Conservation (phyloP, 2,329 filamentous ascomycete species). For the Daldinia sp. region DNA sequence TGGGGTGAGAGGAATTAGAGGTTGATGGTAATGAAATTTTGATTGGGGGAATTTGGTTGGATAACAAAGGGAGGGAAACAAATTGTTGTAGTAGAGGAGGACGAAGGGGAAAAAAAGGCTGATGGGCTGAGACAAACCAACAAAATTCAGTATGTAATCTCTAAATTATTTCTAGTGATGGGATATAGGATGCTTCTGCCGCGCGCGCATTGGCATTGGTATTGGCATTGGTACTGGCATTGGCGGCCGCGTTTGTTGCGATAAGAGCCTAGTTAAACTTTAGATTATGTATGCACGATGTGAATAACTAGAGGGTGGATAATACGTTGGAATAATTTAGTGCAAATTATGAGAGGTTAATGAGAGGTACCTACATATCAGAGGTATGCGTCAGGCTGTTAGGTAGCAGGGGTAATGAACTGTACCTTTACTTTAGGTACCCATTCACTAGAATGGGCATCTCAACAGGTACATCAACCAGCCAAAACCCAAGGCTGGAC, state of each 20-base stretch:
- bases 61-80: not conserved
- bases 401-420: not conserved
- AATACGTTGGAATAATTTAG: not conserved
- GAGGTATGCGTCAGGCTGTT: too few species aligned
- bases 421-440: not conserved
- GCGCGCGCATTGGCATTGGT: constrained; percentile 36
- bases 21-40: not conserved
- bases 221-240: too few species aligned
- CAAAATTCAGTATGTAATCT: constrained; percentile 4
- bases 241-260: constrained; percentile 11
- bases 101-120: constrained; percentile 4
- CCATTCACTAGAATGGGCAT: not conserved
- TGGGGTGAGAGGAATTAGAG: not conserved
- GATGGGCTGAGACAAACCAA: constrained; percentile 8
- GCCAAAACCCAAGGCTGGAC: not conserved
- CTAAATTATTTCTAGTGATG: constrained; percentile 25
- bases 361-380: not conserved
- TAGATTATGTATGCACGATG: not conserved
- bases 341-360: not conserved
- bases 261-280: not conserved
- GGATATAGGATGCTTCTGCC: constrained; percentile 29
- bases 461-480: not conserved
- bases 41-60: not conserved
- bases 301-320: not conserved
- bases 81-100: not conserved